Percentiles rank a stretch among this genome's conserved stretches.
These are phyloP conservation scores for Trypanosoma caninum DNA, from an alignment of 208 protist species.

Conservation along the genomic window DNA sequence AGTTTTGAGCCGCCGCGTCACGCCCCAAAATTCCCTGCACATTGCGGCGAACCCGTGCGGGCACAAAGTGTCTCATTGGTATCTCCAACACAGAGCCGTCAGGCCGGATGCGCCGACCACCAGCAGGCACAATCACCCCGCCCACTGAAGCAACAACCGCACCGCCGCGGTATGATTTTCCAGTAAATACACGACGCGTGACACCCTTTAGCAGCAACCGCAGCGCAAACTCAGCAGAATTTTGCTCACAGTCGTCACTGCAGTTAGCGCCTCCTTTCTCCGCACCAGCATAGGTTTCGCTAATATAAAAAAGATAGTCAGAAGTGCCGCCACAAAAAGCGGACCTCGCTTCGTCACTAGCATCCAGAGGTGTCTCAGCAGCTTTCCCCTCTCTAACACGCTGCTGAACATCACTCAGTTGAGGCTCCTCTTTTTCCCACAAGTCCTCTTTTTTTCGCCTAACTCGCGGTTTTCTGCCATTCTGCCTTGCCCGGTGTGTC, in stretches of 20 bases:
- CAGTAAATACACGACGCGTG: conserved; percentile 61
- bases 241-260: conserved; percentile 23
- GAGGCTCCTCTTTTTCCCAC: conserved; percentile 17
- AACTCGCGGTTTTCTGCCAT: conserved; percentile 18
- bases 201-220: conserved; percentile 40
- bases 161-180: conserved; percentile 62
- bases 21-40: background rate
- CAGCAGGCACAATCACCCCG: conserved; percentile 38
- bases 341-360: background rate
- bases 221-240: conserved; percentile 8
- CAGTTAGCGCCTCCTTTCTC: conserved; percentile 14
- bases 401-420: background rate
- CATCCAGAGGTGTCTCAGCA: background rate
- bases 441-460: conserved; percentile 24
- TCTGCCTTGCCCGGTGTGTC: background rate
- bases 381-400: background rate
- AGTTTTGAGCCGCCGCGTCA: background rate
- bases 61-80: conserved; percentile 63
- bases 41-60: conserved; percentile 24
- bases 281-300: background rate
- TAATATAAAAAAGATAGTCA: conserved; percentile 25
- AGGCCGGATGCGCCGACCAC: conserved; percentile 43
- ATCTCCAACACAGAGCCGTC: conserved; percentile 65
- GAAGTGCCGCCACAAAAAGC: background rate
- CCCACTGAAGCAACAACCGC: conserved; percentile 73